Base-by-base conservation (phyloP, 176 grass and related monocot genomes). In the Musa troglodytarum region DNA sequence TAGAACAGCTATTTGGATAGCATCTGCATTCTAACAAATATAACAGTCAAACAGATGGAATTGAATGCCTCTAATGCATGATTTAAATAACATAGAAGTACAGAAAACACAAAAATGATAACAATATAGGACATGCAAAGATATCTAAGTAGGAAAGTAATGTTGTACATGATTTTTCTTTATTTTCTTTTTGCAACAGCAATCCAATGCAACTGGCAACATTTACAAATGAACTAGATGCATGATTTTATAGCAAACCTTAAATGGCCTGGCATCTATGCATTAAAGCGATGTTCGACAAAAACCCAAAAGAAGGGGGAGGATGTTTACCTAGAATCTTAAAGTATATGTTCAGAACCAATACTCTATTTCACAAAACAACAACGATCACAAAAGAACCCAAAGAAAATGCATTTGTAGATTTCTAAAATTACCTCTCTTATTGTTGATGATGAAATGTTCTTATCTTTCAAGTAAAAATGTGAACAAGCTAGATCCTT, bases 1-100 rank as follows among this genome's bases (percentile, higher is more conserved):
- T 23, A 96, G 23, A 54, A 93, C 59, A 73, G 79, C 83, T 75
- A 98, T 69, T 21, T 53, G 80, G 76, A 98, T 91, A 72, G 88
- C 82, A 93, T 90, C 90, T 88, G 91, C 88, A 91, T 79, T 90
- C 94, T 97, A 92, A 76, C 50, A 80, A 85, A 83, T 64, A 85
- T 74, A 77, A 70, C 16, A 52, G 76, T 85, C 73, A 81, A 66
- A 19, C 57, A 54, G 43, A 74, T 29, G 11, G 25, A 87, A 81
- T 80, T 16, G 8, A 57, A 51, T 50, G 63, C 76, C 23, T 53
- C 16, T 10, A 71, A 50, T 82, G 53, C 82, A 58, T 71, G 8
- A 26, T 29, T n/a, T 55, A 10, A 70, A 70, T 20, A 70, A 20
- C 49, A 50, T 50, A 70, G 34, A 21, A 70, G 67, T 69, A 3